Evolutionary conservation across 306 rosid genomes (phyloP).

Genomic region (Malus sieversii): DNA sequence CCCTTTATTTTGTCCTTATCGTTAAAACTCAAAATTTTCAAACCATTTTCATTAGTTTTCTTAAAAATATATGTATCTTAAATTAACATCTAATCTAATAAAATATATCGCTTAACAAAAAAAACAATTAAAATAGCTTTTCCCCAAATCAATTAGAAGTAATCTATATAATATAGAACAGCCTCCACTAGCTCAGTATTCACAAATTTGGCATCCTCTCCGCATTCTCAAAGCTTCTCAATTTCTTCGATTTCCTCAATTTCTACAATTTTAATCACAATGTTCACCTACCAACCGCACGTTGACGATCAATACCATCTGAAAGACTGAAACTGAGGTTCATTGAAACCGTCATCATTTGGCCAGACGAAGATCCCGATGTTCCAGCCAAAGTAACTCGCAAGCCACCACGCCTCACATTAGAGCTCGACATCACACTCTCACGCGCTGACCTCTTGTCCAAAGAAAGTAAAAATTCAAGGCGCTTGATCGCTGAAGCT

Average conservation of each 20-base stretch:
- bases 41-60: no score
- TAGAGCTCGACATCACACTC: not conserved
- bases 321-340: not conserved
- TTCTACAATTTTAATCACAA: not conserved
- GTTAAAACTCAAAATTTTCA: no score
- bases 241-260: not conserved
- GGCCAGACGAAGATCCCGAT: not conserved
- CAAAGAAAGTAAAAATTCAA: not conserved
- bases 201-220: not conserved
- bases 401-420: not conserved
- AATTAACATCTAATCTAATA: no score
- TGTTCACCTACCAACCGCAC: no score
- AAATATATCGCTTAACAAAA: no score
- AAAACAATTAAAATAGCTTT: no score
- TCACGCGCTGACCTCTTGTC: not conserved
- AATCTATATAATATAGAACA: no score
- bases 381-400: not conserved
- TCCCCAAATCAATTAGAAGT: not conserved
- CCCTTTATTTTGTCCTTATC: no score
- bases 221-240: not conserved
- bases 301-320: not conserved
- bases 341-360: not conserved
- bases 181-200: not conserved
- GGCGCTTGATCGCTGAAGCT: not conserved
- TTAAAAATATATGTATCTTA: no score